Evolutionary conservation across 768 basidiomycete genomes (phyloP), one percentile per base, ranked within the genome.

Genomic region (Lactifluus hygrophoroides): DNA sequence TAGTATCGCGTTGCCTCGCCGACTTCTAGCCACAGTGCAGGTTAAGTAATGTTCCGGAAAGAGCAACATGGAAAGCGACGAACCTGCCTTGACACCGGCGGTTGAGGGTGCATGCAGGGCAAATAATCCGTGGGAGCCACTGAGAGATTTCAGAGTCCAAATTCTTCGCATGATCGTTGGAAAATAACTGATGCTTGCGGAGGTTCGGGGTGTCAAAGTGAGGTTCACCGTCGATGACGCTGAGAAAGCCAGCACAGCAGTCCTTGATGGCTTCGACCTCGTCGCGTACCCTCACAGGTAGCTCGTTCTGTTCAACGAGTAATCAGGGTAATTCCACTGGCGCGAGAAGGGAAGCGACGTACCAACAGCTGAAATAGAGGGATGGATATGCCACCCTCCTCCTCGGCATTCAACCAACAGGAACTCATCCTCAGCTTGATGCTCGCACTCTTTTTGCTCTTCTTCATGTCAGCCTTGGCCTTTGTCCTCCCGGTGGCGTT

Each of bases 111-210:
- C 28, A 58, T 11, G 35, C 57, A 23, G 57, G 57, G 37, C 57
- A 58, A 14, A 40, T 44, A 27, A 52, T 21, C 13, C 57, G 51
- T 5, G 57, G 57, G 32, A 58, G 57, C 57, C 57, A 58, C 21
- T 58, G 57, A 35, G 34, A n/a, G 27, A 52, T 52, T 37, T 58
- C 57, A 1, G 51, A 35, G 43, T 46, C 44, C 35, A 58, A 30
- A 27, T 17, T 37, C 2, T 28, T 27, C 10, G 51, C 57, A 19
- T 58, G 57, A 0, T 58, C 57, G 8, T 30, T 28, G 23, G 57
- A 58, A 44, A 52, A 58, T 30, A 58, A 14, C 27, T 58, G 57
- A 46, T 58, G 57, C 28, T 28, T 58, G 44, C 17, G 34, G n/a
- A 58, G 43, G 27, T 28, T 52, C 21, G 17, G 8, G 35, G 6